Evolutionary conservation across 2,329 filamentous ascomycete species (phyloP), one percentile per base, ranked within the genome.

Genomic region (Fusarium floridanum): DNA sequence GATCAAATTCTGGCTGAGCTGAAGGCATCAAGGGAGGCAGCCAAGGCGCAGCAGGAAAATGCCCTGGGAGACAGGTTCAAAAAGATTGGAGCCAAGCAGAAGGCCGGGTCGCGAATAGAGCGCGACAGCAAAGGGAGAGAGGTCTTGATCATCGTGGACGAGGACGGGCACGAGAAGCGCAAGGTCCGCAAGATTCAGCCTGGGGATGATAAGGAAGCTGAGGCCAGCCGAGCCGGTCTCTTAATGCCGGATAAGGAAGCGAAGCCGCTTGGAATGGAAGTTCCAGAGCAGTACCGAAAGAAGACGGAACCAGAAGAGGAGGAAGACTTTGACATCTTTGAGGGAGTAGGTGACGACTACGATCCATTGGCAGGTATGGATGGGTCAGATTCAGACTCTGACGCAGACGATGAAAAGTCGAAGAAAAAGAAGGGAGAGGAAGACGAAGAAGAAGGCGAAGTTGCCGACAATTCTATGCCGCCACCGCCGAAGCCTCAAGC

Each of bases 1-100:
- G 88, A 93, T 75, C 91, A 93, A 76, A 92, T 93, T 45, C 73
- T 93, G 55, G 91, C 91, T 2, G 91, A 93, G 63, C 82, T 93
- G 76, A 93, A 92, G 78, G 91, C 91, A 2, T 85, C 89, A 3
- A 85, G 91, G 69, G 85, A 88, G 64, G 91, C 91, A 2, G 90
- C 90, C 27, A 91, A 91, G 76, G 86, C 86, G 14, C 83, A 86
- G 70, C 80, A 85, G 66, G 86, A 88, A 61, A 87, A 88, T 0
- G 82, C 83, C 4, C 81, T 93, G 8, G 89, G 91, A 1, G 84
- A 87, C 14, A 89, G 86, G 61, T 93, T 93, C 81, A 91, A 88
- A 74, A 93, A 91, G 82, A 91, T 93, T 64, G 90, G 90, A 2
- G 85, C 84, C 10, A 87, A 86, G 70, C 85, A 87, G 74, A 84